A percentile compares a stretch with the other conserved stretches of the same genome.
phyloP scores from a whole-genome alignment of 1,284 basidiomycete genomes.

The Trametes versicolor region DNA sequence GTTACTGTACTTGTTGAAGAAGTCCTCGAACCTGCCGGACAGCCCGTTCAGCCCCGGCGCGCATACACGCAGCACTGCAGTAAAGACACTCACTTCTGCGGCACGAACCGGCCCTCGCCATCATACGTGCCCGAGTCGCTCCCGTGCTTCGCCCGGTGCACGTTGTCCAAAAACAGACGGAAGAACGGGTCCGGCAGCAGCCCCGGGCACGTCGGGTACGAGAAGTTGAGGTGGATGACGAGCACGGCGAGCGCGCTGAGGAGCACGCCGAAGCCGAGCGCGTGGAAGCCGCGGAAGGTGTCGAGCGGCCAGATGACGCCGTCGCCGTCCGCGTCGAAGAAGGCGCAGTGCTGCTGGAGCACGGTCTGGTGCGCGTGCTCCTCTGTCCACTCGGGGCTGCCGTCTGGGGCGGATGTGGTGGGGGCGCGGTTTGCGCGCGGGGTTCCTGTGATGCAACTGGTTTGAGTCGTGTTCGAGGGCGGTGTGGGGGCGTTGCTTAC shows the following conservation, averaged over 20 bases:
- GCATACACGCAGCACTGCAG: neutral
- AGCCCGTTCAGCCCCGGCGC: neutral
- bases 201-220: conserved; percentile 46
- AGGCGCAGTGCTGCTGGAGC: conserved; percentile 55
- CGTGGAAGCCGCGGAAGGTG: conserved; percentile 54
- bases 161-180: conserved; percentile 52
- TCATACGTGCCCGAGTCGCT: conserved; percentile 56
- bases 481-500: conserved; percentile 12
- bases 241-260: conserved; percentile 49
- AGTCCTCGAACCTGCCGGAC: conserved; percentile 49
- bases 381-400: conserved; percentile 34
- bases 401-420: conserved; percentile 20
- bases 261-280: conserved; percentile 54
- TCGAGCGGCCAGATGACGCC: conserved; percentile 57
- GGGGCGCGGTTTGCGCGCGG: conserved; percentile 33
- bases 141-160: conserved; percentile 58
- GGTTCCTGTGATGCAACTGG: conserved; percentile 27
- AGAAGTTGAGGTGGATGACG: conserved; percentile 51
- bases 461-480: too few species aligned
- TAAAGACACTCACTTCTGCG: conserved; percentile 40
- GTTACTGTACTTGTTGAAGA: conserved; percentile 49
- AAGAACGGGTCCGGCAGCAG: conserved; percentile 53
- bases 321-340: conserved; percentile 55
- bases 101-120: conserved; percentile 52
- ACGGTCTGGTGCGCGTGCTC: conserved; percentile 37